Evolutionary conservation across 352 stramenopile species (phyloP), one percentile per base, ranked within the genome.

Genomic region (Pilasporangium apinafurcum): DNA sequence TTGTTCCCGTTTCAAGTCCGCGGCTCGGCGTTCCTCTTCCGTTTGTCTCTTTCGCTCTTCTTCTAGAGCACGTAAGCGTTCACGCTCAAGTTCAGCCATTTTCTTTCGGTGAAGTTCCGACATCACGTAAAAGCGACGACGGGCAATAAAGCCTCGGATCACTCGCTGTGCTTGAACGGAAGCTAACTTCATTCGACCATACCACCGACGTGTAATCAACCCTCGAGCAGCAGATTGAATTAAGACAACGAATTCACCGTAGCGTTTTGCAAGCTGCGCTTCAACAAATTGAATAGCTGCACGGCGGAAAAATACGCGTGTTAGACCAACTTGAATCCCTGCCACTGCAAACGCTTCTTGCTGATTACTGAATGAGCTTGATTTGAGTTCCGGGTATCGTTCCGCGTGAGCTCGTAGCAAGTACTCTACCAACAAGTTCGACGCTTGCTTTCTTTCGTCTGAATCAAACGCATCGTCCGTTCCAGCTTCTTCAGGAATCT

Each of bases 231-330:
- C 57, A 35, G 78, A 60, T 31, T 93, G 81, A 35, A 93, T 93
- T 12, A 93, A 64, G 28, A 93, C 76, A 27, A 93, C 79, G 28
- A 93, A 90, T 42, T 93, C 81, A 33, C 73, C 78, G 26, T 93
- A 89, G 4, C 81, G 75, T 53, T 93, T 93, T 12, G 81, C 78
- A 8, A 93, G 59, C 52, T 93, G 81, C 9, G 75, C 81, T 51
- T 93, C 81, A 9, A 90, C 81, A 21, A 88, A 91, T 54, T 93
- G 81, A 46, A 93, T 93, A 1, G 76, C 78, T 7, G 75, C 77
- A 5, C 81, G 76, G 26, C 81, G 81, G 56, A 93, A 93, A 37
- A 93, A 93, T 24, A 93, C 76, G 21, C 77, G 75, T 14, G 76
- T 86, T 12, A 81, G 55, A 53, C 81, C 81, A 18, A 93, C 76